A percentile compares a stretch with the other conserved stretches of the same genome.
These are phyloP conservation scores for Didymella segeticola DNA, from an alignment of 2,329 filamentous ascomycete species.

Conservation along the genomic window DNA sequence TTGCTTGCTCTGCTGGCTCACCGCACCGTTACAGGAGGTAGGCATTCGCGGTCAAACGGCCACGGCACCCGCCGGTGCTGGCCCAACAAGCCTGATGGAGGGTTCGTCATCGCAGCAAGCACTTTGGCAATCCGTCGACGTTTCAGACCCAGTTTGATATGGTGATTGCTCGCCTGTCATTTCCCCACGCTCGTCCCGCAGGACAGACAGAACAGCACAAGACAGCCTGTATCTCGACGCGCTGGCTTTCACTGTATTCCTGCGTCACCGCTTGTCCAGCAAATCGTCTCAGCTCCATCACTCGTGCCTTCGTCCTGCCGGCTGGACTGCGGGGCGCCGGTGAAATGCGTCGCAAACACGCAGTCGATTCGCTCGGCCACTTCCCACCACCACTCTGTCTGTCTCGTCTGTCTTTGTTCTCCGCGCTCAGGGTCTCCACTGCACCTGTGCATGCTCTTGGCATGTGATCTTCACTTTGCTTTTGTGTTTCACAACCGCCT, in stretches of 20 bases:
- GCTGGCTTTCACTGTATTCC: background rate
- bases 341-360: slow-evolving; percentile 15
- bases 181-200: slow-evolving; percentile 16
- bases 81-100: slow-evolving; percentile 6
- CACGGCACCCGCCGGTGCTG: slow-evolving; percentile 9
- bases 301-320: background rate
- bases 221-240: background rate
- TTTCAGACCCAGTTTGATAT: slow-evolving; percentile 13
- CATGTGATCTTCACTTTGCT: background rate
- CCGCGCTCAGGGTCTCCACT: slow-evolving; percentile 3
- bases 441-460: slow-evolving; percentile 7
- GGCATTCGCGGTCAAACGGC: background rate
- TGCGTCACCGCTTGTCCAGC: slow-evolving; percentile 10
- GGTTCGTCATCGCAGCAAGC: slow-evolving; percentile 16
- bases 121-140: background rate
- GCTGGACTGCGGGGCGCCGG: slow-evolving; percentile 18
- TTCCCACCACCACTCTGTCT: no score
- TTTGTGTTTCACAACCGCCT: background rate
- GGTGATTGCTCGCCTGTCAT: slow-evolving; percentile 11
- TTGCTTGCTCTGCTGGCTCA: background rate
- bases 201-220: background rate
- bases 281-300: background rate
- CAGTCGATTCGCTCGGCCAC: slow-evolving; percentile 11
- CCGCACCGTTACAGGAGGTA: background rate
- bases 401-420: slow-evolving; percentile 11